These are phyloP conservation scores for Eimeria sp. DNA, from an alignment of 169 alveolate species.

Conservation along the genomic window DNA sequence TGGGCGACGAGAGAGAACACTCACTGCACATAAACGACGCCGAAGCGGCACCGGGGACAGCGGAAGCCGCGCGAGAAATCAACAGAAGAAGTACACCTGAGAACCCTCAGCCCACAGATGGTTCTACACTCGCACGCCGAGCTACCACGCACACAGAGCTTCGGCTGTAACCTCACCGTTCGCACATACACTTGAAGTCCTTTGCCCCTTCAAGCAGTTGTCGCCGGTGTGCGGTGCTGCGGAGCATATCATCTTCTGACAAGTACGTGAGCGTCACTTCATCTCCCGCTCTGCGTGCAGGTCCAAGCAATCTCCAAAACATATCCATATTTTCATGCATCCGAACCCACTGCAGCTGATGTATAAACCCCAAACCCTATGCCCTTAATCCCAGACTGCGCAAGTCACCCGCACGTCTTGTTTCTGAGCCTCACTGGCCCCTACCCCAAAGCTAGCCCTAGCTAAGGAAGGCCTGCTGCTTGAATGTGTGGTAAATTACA, in stretches of 20 bases:
- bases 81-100: slow-evolving; percentile 58
- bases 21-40: slow-evolving; percentile 72
- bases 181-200: slow-evolving; percentile 75
- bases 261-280: slow-evolving; percentile 79
- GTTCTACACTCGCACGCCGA: background rate
- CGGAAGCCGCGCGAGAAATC: slow-evolving; percentile 82
- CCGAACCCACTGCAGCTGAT: background rate
- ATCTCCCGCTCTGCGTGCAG: slow-evolving; percentile 71
- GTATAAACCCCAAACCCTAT: background rate
- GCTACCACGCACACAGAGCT: background rate
- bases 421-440: background rate
- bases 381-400: background rate
- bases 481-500: background rate
- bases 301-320: background rate
- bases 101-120: background rate
- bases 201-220: slow-evolving; percentile 72
- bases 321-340: background rate
- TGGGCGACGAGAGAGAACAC: background rate
- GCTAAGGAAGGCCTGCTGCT: background rate
- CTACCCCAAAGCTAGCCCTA: background rate
- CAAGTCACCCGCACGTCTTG: background rate
- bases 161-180: slow-evolving; percentile 6
- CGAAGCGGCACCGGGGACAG: slow-evolving; percentile 71
- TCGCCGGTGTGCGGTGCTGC: slow-evolving; percentile 66
- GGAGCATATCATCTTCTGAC: slow-evolving; percentile 71